Conservation (phyloP, 2,329 filamentous ascomycete species). For the Dactylonectria estremocensis region DNA sequence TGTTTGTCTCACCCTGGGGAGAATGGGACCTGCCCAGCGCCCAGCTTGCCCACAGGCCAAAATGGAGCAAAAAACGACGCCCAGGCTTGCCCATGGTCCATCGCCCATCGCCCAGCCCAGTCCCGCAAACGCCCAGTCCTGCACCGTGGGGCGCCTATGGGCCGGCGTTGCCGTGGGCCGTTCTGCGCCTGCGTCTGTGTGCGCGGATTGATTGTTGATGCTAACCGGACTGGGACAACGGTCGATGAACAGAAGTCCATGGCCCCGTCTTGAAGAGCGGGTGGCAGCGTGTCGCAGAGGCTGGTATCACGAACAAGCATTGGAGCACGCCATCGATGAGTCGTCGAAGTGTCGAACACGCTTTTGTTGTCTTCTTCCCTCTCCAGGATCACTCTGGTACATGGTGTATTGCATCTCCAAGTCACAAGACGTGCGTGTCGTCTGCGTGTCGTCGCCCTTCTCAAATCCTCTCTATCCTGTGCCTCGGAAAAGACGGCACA, state of each 20-base stretch:
- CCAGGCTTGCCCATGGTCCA: too few species aligned
- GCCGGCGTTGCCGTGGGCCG: constrained; percentile 16
- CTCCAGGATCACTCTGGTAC: neutral
- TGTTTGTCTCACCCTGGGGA: neutral
- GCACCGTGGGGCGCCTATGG: neutral
- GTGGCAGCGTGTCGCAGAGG: neutral
- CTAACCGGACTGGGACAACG: neutral
- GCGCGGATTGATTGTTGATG: constrained; percentile 1
- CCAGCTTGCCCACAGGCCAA: constrained; percentile 9
- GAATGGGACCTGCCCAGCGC: constrained; percentile 8
- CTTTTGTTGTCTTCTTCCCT: neutral
- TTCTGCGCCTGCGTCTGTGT: neutral
- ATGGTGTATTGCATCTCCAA: constrained; percentile 12
- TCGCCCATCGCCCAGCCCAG: neutral
- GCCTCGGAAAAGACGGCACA: constrained; percentile 47
- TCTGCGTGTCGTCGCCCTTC: constrained; percentile 29
- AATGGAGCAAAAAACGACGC: constrained; percentile 1
- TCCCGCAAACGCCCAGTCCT: neutral
- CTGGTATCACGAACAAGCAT: neutral
- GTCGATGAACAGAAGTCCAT: neutral
- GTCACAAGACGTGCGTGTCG: neutral
- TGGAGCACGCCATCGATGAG: neutral
- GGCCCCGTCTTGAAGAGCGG: neutral
- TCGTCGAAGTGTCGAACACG: neutral
- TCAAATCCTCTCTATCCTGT: constrained; percentile 8